These are phyloP conservation scores for Eucalyptus grandis DNA, from an alignment of 345 rosid genomes.

Conservation along the genomic window DNA sequence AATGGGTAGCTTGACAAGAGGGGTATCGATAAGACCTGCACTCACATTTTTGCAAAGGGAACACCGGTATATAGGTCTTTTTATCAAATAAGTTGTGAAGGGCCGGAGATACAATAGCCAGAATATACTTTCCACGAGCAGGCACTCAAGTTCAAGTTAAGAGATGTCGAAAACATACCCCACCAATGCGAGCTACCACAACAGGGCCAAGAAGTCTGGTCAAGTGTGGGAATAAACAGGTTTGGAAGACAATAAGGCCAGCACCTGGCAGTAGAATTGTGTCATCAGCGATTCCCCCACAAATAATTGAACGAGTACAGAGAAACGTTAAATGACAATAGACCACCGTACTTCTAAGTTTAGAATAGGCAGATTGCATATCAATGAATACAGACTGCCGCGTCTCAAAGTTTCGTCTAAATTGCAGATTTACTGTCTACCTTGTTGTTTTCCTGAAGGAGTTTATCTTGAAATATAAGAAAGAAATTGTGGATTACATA, in stretches of 20 bases:
- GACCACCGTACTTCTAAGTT: neutral
- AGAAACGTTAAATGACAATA: neutral
- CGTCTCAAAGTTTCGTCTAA: neutral
- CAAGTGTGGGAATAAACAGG: constrained; percentile 36
- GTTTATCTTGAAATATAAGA: neutral
- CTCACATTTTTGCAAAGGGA: neutral
- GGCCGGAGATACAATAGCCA: neutral
- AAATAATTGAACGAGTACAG: no score
- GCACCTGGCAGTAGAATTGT: constrained; percentile 26
- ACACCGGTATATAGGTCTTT: neutral
- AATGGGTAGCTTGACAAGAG: constrained; percentile 51
- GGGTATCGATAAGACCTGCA: constrained; percentile 45
- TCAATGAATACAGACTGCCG: neutral
- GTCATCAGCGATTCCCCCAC: neutral
- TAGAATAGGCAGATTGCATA: neutral
- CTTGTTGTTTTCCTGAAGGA: neutral
- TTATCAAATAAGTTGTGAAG: neutral
- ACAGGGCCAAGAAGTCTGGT: constrained; percentile 65
- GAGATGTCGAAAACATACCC: constrained; percentile 23
- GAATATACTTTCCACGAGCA: neutral
- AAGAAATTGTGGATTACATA: neutral
- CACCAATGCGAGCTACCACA: constrained; percentile 36
- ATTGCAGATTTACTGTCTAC: neutral
- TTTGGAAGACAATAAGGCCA: constrained; percentile 71
- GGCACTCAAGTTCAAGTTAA: neutral